These are phyloP conservation scores for Aspergillus coremiiformis DNA, from an alignment of 495 filamentous ascomycete genomes.

Conservation along the genomic window DNA sequence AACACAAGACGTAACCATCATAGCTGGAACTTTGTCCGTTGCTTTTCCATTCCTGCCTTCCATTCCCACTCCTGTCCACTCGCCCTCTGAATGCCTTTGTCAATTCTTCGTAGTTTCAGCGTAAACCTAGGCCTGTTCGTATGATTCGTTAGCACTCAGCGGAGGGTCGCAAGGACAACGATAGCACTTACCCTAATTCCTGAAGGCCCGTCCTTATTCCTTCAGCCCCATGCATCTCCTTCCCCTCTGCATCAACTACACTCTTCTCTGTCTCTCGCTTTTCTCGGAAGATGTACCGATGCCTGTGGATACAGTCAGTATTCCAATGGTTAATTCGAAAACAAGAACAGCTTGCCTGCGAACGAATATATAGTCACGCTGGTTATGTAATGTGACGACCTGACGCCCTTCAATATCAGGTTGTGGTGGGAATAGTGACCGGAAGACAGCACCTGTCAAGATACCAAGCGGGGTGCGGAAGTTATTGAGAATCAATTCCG, in stretches of 20 bases:
- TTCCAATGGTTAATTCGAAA: background rate
- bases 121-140: conserved; percentile 58
- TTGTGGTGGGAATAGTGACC: conserved; percentile 69
- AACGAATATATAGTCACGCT: conserved; percentile 94
- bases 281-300: conserved; percentile 89
- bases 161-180: background rate
- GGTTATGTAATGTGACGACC: conserved; percentile 87
- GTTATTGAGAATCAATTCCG: conserved; percentile 90
- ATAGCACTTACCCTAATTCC: conserved; percentile 52
- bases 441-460: conserved; percentile 80
- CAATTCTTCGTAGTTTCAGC: conserved; percentile 80
- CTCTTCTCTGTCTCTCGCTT: conserved; percentile 77
- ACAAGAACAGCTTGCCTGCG: conserved; percentile 27
- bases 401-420: conserved; percentile 80
- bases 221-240: conserved; percentile 72
- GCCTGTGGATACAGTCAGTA: conserved; percentile 30
- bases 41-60: conserved; percentile 89
- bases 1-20: conserved; percentile 30
- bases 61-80: conserved; percentile 91
- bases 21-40: conserved; percentile 85
- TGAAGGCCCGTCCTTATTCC: conserved; percentile 77
- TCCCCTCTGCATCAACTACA: conserved; percentile 79
- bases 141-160: background rate
- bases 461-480: conserved; percentile 91
- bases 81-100: conserved; percentile 76